Percentiles rank a stretch among this genome's conserved stretches.
Evolutionary conservation across 768 basidiomycete genomes (phyloP).

Genomic region (Cystobasidium onofrii): DNA sequence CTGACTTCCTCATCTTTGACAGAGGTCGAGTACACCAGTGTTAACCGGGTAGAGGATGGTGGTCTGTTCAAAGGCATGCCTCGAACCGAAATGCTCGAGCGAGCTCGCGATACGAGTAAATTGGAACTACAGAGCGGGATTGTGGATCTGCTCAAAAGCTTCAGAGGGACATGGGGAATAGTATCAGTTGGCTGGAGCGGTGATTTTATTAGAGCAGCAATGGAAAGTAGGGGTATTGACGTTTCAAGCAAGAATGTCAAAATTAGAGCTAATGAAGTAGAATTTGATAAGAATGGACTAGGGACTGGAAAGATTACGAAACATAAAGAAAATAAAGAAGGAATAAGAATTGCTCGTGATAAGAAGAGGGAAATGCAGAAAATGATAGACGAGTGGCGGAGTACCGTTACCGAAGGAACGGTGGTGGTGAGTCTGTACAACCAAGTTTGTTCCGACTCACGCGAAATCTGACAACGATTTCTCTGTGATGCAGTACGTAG

Average conservation of each 20-base stretch:
- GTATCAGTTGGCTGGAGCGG: conserved; percentile 30
- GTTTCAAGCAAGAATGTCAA: neutral
- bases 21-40: conserved; percentile 19
- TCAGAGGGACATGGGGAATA: conserved; percentile 18
- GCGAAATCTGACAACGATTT: neutral
- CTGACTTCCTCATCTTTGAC: too few species aligned
- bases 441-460: neutral
- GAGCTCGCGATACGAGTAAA: neutral
- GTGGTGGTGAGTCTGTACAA: conserved; percentile 10
- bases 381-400: conserved; percentile 27
- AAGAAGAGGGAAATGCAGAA: conserved; percentile 28
- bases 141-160: neutral
- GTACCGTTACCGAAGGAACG: neutral
- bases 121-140: conserved; percentile 1
- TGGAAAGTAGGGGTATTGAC: conserved; percentile 13
- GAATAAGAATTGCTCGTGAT: conserved; percentile 13
- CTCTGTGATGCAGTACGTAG: conserved; percentile 4
- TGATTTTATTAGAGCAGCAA: conserved; percentile 9
- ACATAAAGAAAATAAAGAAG: conserved; percentile 14
- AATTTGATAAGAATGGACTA: conserved; percentile 1
- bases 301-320: conserved; percentile 24
- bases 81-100: neutral
- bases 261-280: conserved; percentile 25
- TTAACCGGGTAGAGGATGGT: conserved; percentile 18
- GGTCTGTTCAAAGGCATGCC: conserved; percentile 23